Conservation (phyloP, 495 filamentous ascomycete genomes). For the Margaritispora aquatica region DNA sequence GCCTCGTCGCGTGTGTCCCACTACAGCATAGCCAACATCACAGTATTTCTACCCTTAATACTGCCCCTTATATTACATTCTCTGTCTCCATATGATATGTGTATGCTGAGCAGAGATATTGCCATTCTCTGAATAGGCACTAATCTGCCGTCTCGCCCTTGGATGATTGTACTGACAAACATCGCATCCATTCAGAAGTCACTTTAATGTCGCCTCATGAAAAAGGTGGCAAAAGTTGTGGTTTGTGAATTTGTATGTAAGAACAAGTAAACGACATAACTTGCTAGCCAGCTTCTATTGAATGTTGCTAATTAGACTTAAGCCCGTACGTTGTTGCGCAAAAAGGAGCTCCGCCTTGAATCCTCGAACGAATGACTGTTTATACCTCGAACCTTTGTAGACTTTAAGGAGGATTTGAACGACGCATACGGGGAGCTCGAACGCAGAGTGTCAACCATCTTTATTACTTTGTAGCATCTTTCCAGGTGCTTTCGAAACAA, state of each 20-base stretch:
- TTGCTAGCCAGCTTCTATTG: neutral
- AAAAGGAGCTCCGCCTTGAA: neutral
- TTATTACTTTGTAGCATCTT: neutral
- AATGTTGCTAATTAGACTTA: neutral
- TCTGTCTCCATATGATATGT: no score
- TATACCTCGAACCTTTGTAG: neutral
- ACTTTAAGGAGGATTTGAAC: neutral
- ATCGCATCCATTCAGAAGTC: no score
- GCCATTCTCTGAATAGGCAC: no score
- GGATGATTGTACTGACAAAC: no score
- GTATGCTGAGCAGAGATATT: no score
- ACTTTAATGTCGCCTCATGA: no score
- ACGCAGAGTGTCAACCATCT: neutral
- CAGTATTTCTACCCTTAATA: neutral
- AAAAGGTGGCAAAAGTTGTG: no score
- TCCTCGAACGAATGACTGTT: neutral
- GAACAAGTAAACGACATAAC: no score
- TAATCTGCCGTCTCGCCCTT: no score
- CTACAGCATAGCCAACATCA: neutral
- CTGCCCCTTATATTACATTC: no score
- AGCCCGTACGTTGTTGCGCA: no score
- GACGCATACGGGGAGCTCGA: neutral
- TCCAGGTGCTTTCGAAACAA: neutral
- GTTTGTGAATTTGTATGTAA: no score
- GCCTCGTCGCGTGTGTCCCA: constrained; percentile 9